Evolutionary conservation across 768 basidiomycete species (phyloP), one percentile per base, ranked within the genome.

Genomic region (Phanerochaete carnosa): DNA sequence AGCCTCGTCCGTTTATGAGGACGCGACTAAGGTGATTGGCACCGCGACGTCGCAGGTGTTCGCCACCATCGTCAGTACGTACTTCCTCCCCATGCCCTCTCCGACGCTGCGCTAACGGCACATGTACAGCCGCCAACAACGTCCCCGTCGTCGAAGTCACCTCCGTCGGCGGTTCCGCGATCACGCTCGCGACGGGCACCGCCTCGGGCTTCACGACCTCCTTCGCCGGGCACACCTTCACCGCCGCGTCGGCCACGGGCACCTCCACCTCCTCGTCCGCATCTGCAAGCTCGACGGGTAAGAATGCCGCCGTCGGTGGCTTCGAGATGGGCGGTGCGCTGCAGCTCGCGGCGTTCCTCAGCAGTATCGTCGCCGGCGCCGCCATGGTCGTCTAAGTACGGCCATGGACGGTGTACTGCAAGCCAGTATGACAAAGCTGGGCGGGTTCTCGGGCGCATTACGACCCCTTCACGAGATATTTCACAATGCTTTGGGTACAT

Each of bases 211-310:
- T 61, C 55, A 63, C 62, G 43, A 69, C 68, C 23, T 46, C 61
- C 23, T 67, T 69, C 51, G 68, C 62, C 6, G 68, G 68, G 15
- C 63, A 65, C 55, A 52, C 54, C 33, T 66, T 69, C 62, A 64
- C 66, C 45, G 64, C 60, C 4, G 63, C 63, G 13, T 62, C 64
- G 47, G 16, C 45, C 19, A 53, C 35, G 26, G 47, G 57, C 50
- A 32, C 25, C 29, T 25, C 58, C 5, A 28, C 52, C 25, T 56
- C 51, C 29, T 22, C 15, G 11, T 22, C 35, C 35, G 33, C 51
- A 30, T 9, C 9, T 30, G 51, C 51, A 15, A 52, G 51, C 37
- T 45, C 62, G 61, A 52, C n/a, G 30, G 26, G n/a, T 30, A 53
- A 53, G 52, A 53, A 53, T 1, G 22, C 12, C 50, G 65, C 63